phyloP scores from a whole-genome alignment of 192 early-diverging fungal species.

The Diversispora epigaea region DNA sequence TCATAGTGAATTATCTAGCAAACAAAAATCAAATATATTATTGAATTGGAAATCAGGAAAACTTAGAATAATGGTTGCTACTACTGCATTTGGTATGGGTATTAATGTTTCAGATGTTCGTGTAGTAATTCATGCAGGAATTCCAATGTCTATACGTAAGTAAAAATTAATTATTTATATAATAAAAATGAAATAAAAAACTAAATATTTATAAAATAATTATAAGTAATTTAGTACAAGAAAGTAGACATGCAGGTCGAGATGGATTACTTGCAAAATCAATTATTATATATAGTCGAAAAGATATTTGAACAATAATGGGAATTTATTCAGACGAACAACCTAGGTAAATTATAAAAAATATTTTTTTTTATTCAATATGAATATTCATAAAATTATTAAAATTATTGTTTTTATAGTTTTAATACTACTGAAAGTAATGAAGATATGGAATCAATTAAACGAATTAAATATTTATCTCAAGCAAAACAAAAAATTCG shows the following conservation, averaged over 20 bases:
- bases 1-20: neutral
- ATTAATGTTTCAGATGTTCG: constrained; percentile 73
- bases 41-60: constrained; percentile 55
- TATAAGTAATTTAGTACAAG: constrained; percentile 49
- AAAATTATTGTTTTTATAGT: no score
- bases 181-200: neutral
- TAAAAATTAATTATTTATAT: constrained; percentile 36
- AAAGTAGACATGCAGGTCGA: constrained; percentile 64
- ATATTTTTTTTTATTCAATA: no score
- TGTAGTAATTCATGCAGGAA: constrained; percentile 68
- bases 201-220: neutral
- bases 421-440: no score
- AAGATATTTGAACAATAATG: constrained; percentile 51
- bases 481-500: no score
- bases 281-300: constrained; percentile 75
- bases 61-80: constrained; percentile 72
- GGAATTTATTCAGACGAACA: no score
- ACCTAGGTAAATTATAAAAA: no score
- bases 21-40: neutral
- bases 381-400: no score
- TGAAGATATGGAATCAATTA: no score
- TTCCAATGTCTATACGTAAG: constrained; percentile 63
- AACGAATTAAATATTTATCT: no score
- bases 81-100: constrained; percentile 77
- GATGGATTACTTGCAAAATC: constrained; percentile 59